A percentile compares a stretch with the other conserved stretches of the same genome.
These are phyloP conservation scores for Coemansia biformis DNA, from an alignment of 192 early-diverging fungal species.

Conservation along the genomic window DNA sequence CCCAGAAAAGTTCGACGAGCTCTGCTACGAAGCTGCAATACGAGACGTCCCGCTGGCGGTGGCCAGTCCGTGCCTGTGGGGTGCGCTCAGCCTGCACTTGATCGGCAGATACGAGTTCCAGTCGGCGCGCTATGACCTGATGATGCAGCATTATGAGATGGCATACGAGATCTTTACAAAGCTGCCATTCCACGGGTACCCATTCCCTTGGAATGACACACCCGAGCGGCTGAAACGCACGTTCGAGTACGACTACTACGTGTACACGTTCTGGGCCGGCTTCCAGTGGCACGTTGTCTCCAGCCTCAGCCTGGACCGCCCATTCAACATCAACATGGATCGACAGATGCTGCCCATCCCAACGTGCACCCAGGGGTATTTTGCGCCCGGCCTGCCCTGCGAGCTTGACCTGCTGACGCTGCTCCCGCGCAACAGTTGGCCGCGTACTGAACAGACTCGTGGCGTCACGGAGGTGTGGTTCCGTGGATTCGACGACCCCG, in stretches of 20 bases:
- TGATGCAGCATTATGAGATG: conserved; percentile 46
- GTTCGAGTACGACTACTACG: conserved; percentile 48
- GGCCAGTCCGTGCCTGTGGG: conserved; percentile 36
- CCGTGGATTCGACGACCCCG: conserved; percentile 36
- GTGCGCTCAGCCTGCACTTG: conserved; percentile 37
- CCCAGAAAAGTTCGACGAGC: conserved; percentile 43
- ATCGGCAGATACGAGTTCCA: conserved; percentile 49
- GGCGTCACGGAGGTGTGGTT: conserved; percentile 21
- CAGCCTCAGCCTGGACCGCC: conserved; percentile 45
- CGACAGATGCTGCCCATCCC: conserved; percentile 19
- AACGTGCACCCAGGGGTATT: conserved; percentile 29
- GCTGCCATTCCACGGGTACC: conserved; percentile 31
- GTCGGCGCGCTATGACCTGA: conserved; percentile 43
- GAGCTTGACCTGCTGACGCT: conserved; percentile 36
- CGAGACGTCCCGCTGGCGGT: conserved; percentile 24
- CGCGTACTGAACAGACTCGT: conserved; percentile 9
- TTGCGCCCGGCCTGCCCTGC: conserved; percentile 34
- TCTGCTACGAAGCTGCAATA: conserved; percentile 41
- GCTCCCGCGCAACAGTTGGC: conserved; percentile 36
- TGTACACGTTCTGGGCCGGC: conserved; percentile 47
- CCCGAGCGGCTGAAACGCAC: conserved; percentile 25
- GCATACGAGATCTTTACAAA: conserved; percentile 36
- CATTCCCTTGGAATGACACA: conserved; percentile 37
- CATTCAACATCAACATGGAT: conserved; percentile 28
- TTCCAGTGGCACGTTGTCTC: conserved; percentile 49